Percentiles rank a stretch among this genome's conserved stretches.
Evolutionary conservation across 106 monocot genomes (phyloP).

Genomic region (Posidonia australis): DNA sequence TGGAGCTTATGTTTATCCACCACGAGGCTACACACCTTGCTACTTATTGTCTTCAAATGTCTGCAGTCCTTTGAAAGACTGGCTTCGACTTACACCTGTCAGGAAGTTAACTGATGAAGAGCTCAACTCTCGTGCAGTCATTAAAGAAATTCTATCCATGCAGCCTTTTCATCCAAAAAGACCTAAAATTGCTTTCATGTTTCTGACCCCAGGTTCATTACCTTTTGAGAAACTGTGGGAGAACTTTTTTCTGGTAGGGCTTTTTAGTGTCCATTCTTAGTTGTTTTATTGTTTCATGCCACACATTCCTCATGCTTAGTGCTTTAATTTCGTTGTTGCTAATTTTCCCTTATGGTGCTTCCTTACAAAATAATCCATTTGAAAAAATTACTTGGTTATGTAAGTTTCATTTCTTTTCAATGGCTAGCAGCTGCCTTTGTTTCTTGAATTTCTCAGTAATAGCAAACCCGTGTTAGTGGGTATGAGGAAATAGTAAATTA

Average conservation of each 20-base stretch:
- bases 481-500: too few relatives aligned
- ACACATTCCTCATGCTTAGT: neutral
- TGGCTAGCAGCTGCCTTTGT: too few relatives aligned
- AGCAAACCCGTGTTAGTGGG: too few relatives aligned
- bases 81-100: conserved; percentile 56
- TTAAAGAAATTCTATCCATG: conserved; percentile 42
- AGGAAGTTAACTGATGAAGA: conserved; percentile 69
- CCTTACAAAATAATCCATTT: too few relatives aligned
- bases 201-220: conserved; percentile 75
- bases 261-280: neutral
- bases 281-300: neutral
- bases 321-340: neutral
- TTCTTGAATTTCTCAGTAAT: too few relatives aligned
- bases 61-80: conserved; percentile 56
- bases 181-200: conserved; percentile 93
- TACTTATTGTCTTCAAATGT: conserved; percentile 57
- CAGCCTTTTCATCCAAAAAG: conserved; percentile 32
- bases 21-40: conserved; percentile 39
- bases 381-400: too few relatives aligned
- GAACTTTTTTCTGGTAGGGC: conserved; percentile 72
- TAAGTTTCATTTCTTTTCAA: too few relatives aligned
- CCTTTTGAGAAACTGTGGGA: conserved; percentile 95
- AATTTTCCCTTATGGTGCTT: neutral
- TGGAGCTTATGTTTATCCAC: conserved; percentile 56
- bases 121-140: conserved; percentile 42